phyloP scores from a whole-genome alignment of 805 yeast species.

The Kuraishia hungarica region DNA sequence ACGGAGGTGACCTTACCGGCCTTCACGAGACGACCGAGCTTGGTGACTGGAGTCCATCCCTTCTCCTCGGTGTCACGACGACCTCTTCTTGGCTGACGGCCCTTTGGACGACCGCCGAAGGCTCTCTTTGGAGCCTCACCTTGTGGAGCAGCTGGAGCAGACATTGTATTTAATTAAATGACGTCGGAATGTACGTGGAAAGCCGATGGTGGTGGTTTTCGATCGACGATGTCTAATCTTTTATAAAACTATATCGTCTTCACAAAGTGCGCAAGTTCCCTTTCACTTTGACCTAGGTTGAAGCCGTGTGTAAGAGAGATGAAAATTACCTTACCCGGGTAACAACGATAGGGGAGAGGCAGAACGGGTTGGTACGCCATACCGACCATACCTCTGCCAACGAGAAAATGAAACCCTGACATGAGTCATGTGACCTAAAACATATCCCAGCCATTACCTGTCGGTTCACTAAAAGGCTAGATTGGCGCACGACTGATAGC shows the following conservation, averaged over 20 bases:
- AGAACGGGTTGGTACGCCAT: neutral
- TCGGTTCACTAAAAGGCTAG: neutral
- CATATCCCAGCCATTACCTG: neutral
- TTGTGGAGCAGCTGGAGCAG: conserved; percentile 32
- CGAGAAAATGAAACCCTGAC: neutral
- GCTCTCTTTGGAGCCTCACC: conserved; percentile 30
- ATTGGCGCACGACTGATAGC: neutral
- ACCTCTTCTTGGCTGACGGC: conserved; percentile 52
- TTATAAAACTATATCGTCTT: neutral
- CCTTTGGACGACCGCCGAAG: conserved; percentile 54
- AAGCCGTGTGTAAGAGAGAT: neutral
- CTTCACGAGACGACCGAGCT: conserved; percentile 98
- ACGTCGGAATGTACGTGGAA: conserved; percentile 67
- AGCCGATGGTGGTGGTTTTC: conserved; percentile 65
- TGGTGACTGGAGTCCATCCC: conserved; percentile 99
- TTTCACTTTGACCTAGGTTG: neutral
- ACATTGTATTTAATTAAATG: conserved; percentile 21
- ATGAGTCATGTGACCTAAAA: neutral
- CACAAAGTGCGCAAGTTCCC: conserved; percentile 5
- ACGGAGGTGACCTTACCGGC: conserved; percentile 95
- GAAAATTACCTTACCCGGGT: conserved; percentile 3
- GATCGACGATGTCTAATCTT: conserved; percentile 33
- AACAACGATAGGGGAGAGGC: neutral
- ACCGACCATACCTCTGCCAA: neutral
- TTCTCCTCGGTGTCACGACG: conserved; percentile 79